Base-by-base conservation (phyloP, 2,329 filamentous ascomycete genomes). In the Colletotrichum eleusines region DNA sequence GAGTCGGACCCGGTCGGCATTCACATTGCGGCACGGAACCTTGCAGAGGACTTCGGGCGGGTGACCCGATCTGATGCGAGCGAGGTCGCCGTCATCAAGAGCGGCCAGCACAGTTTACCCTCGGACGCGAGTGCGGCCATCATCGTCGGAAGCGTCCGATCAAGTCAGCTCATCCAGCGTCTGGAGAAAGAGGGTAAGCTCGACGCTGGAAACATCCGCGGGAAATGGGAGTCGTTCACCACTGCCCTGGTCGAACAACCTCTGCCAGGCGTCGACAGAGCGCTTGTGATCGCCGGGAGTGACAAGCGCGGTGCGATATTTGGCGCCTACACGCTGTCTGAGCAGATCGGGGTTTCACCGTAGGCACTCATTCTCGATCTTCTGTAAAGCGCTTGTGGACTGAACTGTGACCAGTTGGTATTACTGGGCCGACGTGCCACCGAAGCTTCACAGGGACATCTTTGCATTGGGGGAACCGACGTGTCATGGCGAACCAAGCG, bases 301-400 rank as follows among this genome's bases (percentile, higher is more conserved):
- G 87, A 90, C 76, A 87, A 88, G 65, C 81, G 88, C 69, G 88
- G 88, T 35, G 82, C 86, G 0, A 87, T 90, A 46, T 90, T 86
- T 72, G 88, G 88, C 20, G 79, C 88, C 14, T 90, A 91, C 75
- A 86, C 87, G 54, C 74, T 91, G 31, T 88, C 87, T 0, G 88
- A 90, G 74, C 88, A 90, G 74, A 89, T 89, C 55, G 88, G 88
- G 33, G 86, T 90, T 12, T 90, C 88, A 1, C 89, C 88, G 74
- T 80, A 70, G 60, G 77, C 66, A 20, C 59, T 14, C n/a, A 7
- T 11, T 63, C 35, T 23, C 26, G 6, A 9, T 31, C 18, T 16
- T 33, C 9, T 26, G 8, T 14, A 2, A 33, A 23, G 14, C 6
- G 1, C 18, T 53, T 16, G 16, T 60, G 23, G 38, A 1, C 14